Evolutionary conservation across 2,329 filamentous ascomycete species (phyloP).

Genomic region (Fusarium buharicum): DNA sequence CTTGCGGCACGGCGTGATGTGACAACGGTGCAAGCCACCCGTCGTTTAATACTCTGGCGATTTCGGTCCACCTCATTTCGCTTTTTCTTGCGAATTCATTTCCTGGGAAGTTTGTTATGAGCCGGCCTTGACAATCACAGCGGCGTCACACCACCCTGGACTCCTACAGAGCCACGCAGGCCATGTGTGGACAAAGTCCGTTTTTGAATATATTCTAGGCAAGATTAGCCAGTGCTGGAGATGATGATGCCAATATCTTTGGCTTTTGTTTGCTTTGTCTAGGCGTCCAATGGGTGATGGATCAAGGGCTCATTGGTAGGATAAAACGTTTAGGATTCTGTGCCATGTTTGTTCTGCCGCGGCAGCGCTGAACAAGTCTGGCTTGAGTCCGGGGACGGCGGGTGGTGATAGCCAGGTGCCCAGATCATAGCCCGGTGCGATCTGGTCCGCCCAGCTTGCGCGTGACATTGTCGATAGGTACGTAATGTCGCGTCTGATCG

Average conservation of each 20-base stretch:
- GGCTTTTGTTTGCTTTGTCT: conserved; percentile 29
- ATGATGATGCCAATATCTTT: conserved; percentile 27
- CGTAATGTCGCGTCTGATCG: conserved; percentile 40
- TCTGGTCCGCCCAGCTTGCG: conserved; percentile 32
- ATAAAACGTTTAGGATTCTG: neutral
- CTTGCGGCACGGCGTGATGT: conserved; percentile 32
- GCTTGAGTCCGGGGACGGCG: conserved; percentile 11
- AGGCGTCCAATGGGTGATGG: conserved; percentile 1
- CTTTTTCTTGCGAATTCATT: conserved; percentile 41
- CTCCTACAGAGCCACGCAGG: conserved; percentile 20
- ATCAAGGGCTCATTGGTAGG: neutral
- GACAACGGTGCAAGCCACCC: conserved; percentile 38
- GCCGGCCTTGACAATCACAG: conserved; percentile 20
- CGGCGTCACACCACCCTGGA: conserved; percentile 39
- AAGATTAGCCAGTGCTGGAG: conserved; percentile 12
- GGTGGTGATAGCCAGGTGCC: conserved; percentile 5
- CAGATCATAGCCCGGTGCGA: conserved; percentile 32
- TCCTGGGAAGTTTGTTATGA: conserved; percentile 37
- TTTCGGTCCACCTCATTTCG: conserved; percentile 43
- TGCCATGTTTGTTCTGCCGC: conserved; percentile 23
- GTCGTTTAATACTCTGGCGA: conserved; percentile 12
- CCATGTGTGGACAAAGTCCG: conserved; percentile 15
- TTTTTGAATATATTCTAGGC: conserved; percentile 5
- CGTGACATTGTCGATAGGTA: conserved; percentile 39
- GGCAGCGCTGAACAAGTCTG: conserved; percentile 38